phyloP scores from a whole-genome alignment of 495 filamentous ascomycete genomes.

The Gamarada debralockiae region DNA sequence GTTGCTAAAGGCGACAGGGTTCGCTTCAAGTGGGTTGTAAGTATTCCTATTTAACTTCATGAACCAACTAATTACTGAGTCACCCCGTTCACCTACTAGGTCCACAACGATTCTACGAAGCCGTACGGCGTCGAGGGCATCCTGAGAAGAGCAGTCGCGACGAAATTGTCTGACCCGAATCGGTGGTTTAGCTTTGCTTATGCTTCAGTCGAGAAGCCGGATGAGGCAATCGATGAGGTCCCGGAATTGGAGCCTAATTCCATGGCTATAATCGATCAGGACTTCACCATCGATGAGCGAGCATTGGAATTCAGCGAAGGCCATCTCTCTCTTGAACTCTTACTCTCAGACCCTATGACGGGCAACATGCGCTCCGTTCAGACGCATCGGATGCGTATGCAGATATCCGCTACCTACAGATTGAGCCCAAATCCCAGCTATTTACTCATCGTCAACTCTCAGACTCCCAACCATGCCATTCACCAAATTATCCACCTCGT shows the following conservation, averaged over 20 bases:
- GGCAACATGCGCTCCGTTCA: conserved; percentile 9
- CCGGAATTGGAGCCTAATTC: conserved; percentile 20
- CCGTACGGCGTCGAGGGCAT: conserved; percentile 14
- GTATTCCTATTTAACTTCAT: background rate
- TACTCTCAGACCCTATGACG: conserved; percentile 20
- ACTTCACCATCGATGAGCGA: conserved; percentile 18
- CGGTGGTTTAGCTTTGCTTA: conserved; percentile 18
- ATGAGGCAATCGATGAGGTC: conserved; percentile 22
- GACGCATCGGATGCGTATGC: conserved; percentile 22
- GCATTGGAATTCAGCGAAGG: conserved; percentile 19
- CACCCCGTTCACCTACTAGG: too few relatives aligned
- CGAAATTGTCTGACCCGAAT: conserved; percentile 17
- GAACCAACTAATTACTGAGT: too few relatives aligned
- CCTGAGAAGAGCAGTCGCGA: conserved; percentile 9
- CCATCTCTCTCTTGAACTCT: conserved; percentile 19
- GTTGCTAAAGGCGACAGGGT: conserved; percentile 23
- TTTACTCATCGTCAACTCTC: conserved; percentile 24
- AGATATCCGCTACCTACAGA: conserved; percentile 24
- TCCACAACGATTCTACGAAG: conserved; percentile 25
- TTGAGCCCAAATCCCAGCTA: conserved; percentile 20
- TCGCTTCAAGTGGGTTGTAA: conserved; percentile 22
- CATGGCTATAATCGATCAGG: conserved; percentile 15
- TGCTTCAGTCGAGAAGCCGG: conserved; percentile 12
- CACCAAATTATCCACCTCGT: conserved; percentile 20
- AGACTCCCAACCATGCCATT: conserved; percentile 21